A percentile compares a stretch with the other conserved stretches of the same genome.
Conservation (phyloP, 179 eudicot genomes). For the Silene noctiflora region DNA sequence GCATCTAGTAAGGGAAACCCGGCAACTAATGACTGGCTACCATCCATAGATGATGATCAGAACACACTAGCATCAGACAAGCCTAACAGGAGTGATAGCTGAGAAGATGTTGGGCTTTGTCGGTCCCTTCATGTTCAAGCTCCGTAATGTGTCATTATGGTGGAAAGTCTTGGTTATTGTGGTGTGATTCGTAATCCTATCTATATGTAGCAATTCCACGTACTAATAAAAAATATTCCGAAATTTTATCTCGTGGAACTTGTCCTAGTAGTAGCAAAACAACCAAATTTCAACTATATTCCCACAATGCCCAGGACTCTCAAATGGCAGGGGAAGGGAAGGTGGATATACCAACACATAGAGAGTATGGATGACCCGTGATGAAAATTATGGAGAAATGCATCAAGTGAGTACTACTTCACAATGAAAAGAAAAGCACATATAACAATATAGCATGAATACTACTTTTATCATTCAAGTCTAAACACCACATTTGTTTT, state of each 20-base stretch:
- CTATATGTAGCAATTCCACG: background rate
- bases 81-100: slow-evolving; percentile 73
- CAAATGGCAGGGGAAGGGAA: background rate
- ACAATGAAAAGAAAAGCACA: background rate
- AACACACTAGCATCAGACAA: slow-evolving; percentile 39
- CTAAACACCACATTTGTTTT: too few species aligned
- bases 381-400: background rate
- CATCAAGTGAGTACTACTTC: background rate
- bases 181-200: slow-evolving; percentile 18
- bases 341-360: background rate
- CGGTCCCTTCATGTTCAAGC: background rate
- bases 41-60: slow-evolving; percentile 39
- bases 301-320: background rate
- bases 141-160: background rate
- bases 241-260: background rate
- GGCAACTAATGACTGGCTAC: slow-evolving; percentile 96
- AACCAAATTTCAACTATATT: background rate
- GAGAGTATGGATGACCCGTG: background rate
- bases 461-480: too few species aligned
- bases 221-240: slow-evolving; percentile 1
- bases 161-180: slow-evolving; percentile 6
- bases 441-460: background rate
- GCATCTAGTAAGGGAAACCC: slow-evolving; percentile 66
- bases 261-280: background rate
- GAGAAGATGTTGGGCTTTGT: slow-evolving; percentile 16